Base-by-base conservation (phyloP, 176 grass and related monocot genomes). In the Carex littledalei region DNA sequence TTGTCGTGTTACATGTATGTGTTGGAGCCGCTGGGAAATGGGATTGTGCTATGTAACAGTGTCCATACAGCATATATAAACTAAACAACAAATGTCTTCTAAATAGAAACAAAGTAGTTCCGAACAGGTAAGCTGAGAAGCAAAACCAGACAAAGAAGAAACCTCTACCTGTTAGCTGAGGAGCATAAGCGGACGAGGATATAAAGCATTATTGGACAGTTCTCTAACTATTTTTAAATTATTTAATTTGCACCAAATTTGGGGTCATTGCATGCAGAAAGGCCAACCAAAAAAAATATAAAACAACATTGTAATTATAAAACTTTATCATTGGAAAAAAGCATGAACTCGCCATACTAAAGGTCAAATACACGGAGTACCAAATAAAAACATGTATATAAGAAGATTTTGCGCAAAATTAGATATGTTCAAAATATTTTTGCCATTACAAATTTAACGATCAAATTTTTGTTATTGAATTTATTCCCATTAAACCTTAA, bases 101-200 rank as follows among this genome's bases (percentile, higher is more conserved):
- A 67, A 83, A 41, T 2, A 82, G 35, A 64, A 82, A 22, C 58
- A 45, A 82, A 82, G 35, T 67, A 49, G 80, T 49, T 67, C 24
- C n/a, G 0, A 54, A 49, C 18, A 83, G 60, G 45, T 24, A 52
- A 24, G 58, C 67, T 50, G 37, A 17, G 61, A 45, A 64, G 21
- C 78, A 67, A 53, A 49, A 67, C 13, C 12, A 49, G 80, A 67
- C 55, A 82, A 83, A 67, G 62, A 83, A 43, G 37, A 61, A 81
- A 81, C 31, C 31, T 52, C 21, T 52, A 76, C 47, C 72, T 15
- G 47, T 52, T 76, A 76, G 72, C 47, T 54, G 21, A 61, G 57
- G 49, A 82, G 13, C 80, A 83, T 67, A 82, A 64, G 35, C 37
- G 13, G 61, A 82, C 80, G 15, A 52, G 37, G 14, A 64, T 16